These are phyloP conservation scores for Termitomyces sp. DNA, from an alignment of 768 basidiomycete species.

Conservation along the genomic window DNA sequence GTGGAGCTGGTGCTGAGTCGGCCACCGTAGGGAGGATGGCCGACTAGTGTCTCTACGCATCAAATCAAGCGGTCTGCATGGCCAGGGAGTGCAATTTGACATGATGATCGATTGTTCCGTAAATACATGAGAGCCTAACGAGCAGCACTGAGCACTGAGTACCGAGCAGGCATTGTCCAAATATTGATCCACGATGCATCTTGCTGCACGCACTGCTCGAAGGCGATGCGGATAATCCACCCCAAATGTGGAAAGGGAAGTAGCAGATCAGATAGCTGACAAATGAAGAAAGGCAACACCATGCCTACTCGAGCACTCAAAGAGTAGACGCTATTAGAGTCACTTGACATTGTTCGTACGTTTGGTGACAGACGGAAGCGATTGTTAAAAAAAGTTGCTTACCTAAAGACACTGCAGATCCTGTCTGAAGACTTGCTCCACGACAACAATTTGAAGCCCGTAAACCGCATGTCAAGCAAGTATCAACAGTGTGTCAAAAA, in stretches of 20 bases:
- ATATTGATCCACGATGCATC: background rate
- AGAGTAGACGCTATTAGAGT: background rate
- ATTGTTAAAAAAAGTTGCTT: background rate
- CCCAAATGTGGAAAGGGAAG: background rate
- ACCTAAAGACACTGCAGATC: too few relatives aligned
- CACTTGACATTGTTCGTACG: background rate
- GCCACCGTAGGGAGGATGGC: background rate
- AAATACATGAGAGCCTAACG: background rate
- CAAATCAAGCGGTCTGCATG: background rate
- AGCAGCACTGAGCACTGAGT: background rate
- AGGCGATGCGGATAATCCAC: background rate
- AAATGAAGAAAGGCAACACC: background rate
- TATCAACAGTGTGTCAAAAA: background rate
- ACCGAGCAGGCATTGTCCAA: background rate
- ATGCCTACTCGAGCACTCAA: background rate
- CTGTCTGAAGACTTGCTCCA: too few relatives aligned
- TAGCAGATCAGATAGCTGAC: background rate
- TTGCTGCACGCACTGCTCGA: background rate
- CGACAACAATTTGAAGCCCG: background rate
- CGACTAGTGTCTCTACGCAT: background rate
- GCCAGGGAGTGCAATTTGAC: background rate
- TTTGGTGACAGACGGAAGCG: background rate
- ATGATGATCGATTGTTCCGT: background rate
- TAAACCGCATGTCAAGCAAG: background rate
- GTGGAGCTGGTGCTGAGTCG: background rate